phyloP scores from a whole-genome alignment of 129 eudicot species.

The Tagetes erecta region DNA sequence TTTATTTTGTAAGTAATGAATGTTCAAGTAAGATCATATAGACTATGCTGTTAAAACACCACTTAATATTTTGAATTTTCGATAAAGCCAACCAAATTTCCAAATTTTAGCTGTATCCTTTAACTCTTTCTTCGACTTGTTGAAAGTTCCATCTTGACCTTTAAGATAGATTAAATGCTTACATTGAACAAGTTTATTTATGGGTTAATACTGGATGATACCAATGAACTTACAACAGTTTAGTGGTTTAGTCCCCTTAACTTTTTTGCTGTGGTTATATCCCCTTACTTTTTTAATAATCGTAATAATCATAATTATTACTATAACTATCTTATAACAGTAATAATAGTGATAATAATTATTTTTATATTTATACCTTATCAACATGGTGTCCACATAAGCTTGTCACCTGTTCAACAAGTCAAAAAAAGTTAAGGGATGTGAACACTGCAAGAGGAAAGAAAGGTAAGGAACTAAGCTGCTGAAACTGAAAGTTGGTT shows the following conservation, averaged over 20 bases:
- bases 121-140: not conserved
- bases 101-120: not conserved
- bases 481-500: not conserved
- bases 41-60: not conserved
- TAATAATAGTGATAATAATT: too few species aligned
- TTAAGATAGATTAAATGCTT: not conserved
- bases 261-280: not conserved
- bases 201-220: not conserved
- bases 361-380: not conserved
- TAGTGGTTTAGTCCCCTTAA: not conserved
- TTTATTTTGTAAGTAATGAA: not conserved
- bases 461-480: not conserved
- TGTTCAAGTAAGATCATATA: not conserved
- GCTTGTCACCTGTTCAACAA: not conserved
- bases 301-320: not conserved
- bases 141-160: not conserved
- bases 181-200: not conserved
- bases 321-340: too few species aligned
- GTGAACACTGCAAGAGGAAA: not conserved
- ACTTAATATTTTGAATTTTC: not conserved
- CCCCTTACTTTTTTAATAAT: not conserved
- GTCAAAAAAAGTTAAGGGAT: not conserved
- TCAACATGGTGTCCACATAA: not conserved
- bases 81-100: not conserved
- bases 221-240: not conserved